phyloP scores from a whole-genome alignment of 1,284 basidiomycete genomes.

The Tranzscheliella williamsii region DNA sequence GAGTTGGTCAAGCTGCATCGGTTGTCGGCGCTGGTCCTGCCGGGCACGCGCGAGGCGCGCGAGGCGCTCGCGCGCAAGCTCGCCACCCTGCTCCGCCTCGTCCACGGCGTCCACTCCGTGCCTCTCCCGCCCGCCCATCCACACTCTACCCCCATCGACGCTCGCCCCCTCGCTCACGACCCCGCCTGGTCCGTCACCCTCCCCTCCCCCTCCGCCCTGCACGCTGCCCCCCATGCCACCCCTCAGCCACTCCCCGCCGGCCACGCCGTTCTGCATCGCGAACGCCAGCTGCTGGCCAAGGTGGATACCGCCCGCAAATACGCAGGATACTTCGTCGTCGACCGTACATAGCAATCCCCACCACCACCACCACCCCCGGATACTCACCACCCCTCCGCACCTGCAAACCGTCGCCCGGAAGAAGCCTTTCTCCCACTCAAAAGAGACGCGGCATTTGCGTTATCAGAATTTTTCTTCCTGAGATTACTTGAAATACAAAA shows the following conservation, averaged over 20 bases:
- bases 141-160: slow-evolving; percentile 1
- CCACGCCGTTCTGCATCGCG: slow-evolving; percentile 1
- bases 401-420: too few species aligned
- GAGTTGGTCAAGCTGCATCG: slow-evolving; percentile 30
- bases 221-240: not conserved
- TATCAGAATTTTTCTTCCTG: too few species aligned
- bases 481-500: too few species aligned
- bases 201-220: slow-evolving; percentile 1
- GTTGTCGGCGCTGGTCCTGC: slow-evolving; percentile 24
- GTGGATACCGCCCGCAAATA: slow-evolving; percentile 3
- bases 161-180: slow-evolving; percentile 11
- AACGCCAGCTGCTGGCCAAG: slow-evolving; percentile 1
- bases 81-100: slow-evolving; percentile 12
- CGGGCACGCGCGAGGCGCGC: not conserved
- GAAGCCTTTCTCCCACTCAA: too few species aligned
- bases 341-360: slow-evolving; percentile 10
- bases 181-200: not conserved
- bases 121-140: not conserved
- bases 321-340: slow-evolving; percentile 14
- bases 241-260: not conserved
- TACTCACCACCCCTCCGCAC: too few species aligned
- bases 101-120: slow-evolving; percentile 1
- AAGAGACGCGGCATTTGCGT: too few species aligned
- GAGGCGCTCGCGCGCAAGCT: slow-evolving; percentile 12
- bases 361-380: too few species aligned